Base-by-base conservation (phyloP, 108 stramenopile genomes). In the Parietichytrium sp. region DNA sequence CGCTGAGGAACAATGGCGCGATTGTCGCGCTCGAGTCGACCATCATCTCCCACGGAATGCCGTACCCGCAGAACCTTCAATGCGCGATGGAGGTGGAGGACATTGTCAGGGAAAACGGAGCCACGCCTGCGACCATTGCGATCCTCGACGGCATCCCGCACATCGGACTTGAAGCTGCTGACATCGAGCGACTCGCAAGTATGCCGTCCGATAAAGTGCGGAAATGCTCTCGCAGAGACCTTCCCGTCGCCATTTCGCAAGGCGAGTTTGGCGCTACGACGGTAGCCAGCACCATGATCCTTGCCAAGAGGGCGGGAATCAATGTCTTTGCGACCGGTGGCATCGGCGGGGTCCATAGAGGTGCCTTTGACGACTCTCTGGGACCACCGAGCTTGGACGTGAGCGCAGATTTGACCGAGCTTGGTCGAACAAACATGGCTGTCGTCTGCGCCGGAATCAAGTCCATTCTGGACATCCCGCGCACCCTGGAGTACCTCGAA, bases 31-130 rank as follows among this genome's bases (percentile, higher is more conserved):
- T 99, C 29, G 98, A 99, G 82, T 93, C 93, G 23, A 99, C 98
- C 54, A 98, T 99, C 80, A 93, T 98, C 36, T 93, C 97, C 2
- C 97, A 99, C 85, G 98, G 98, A 3, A 96, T 99, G 95, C 98
- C 98, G 4, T 98, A 88, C 84, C 98, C 98, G 8, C 86, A 96
- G 54, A 99, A 99, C 77, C 81, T 96, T n/a, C 79, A 94, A 52
- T 81, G 93, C 49, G 96, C 95, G 3, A 79, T 81, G 31, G 51
- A 55, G 29, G 53, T 85, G 20, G 88, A 83, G 80, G 79, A 27
- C 15, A 20, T 8, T 12, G 55, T 84, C 7, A 38, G 83, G 23
- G 78, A 54, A 10, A 7, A 92, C 78, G 96, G 95, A 13, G 95
- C 94, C 10, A 88, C 89, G 27, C 98, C 98, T 3, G 96, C 96